Percentiles rank a stretch among this genome's conserved stretches.
Evolutionary conservation across 208 protist species (phyloP).

Genomic region (Wallacemonas rigidus): DNA sequence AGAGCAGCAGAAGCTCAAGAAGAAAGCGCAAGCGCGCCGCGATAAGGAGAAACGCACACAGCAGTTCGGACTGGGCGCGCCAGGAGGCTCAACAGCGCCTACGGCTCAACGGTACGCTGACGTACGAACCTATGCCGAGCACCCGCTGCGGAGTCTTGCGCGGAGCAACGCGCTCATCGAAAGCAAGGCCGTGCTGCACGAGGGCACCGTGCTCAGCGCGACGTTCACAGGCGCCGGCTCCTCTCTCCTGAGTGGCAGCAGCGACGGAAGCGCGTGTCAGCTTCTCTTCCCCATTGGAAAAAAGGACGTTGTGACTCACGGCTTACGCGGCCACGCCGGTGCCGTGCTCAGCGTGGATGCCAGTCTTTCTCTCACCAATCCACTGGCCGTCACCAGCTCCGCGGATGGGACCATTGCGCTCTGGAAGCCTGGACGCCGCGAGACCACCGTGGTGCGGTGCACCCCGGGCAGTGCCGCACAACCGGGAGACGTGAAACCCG

Average conservation of each 20-base stretch:
- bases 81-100: background rate
- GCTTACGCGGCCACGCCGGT: constrained; percentile 33
- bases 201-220: constrained; percentile 25
- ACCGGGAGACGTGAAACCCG: background rate
- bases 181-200: constrained; percentile 26
- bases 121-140: constrained; percentile 22
- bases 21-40: constrained; percentile 16
- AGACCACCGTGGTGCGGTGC: constrained; percentile 24
- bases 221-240: constrained; percentile 50
- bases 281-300: constrained; percentile 55
- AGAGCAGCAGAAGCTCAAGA: constrained; percentile 45
- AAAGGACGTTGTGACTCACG: constrained; percentile 33
- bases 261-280: constrained; percentile 39
- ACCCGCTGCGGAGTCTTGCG: constrained; percentile 32
- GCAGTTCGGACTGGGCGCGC: background rate
- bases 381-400: constrained; percentile 52
- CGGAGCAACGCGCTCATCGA: constrained; percentile 38
- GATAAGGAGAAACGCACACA: constrained; percentile 14
- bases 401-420: constrained; percentile 58
- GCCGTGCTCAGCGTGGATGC: constrained; percentile 55
- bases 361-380: constrained; percentile 58
- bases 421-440: constrained; percentile 47
- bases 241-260: constrained; percentile 48
- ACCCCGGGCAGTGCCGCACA: background rate
- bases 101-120: constrained; percentile 4